phyloP scores from a whole-genome alignment of 352 stramenopile genomes.

The Phytophthora sojae region DNA sequence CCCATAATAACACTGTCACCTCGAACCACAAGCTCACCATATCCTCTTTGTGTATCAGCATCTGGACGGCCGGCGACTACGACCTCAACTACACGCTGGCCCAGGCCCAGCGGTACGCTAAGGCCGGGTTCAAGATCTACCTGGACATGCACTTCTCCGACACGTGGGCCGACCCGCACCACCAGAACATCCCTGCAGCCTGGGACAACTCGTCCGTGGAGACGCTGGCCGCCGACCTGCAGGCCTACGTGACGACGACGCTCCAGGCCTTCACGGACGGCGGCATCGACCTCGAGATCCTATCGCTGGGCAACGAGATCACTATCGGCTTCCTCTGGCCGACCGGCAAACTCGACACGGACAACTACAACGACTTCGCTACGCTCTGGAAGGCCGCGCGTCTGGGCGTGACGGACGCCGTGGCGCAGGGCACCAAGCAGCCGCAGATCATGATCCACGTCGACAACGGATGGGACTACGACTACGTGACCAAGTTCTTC shows the following conservation, averaged over 20 bases:
- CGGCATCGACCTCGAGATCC: constrained; percentile 37
- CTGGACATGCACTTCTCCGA: constrained; percentile 49
- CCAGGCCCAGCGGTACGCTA: constrained; percentile 35
- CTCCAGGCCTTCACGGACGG: constrained; percentile 39
- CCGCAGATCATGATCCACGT: constrained; percentile 50
- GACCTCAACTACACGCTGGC: constrained; percentile 30
- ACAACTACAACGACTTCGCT: constrained; percentile 41
- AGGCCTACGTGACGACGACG: constrained; percentile 42
- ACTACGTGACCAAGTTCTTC: constrained; percentile 42
- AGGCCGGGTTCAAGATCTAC: constrained; percentile 41
- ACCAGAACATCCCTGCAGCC: constrained; percentile 30
- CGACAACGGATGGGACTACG: constrained; percentile 47
- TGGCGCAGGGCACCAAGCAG: constrained; percentile 30
- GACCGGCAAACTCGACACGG: constrained; percentile 28
- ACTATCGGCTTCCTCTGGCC: constrained; percentile 43
- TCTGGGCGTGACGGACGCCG: constrained; percentile 38
- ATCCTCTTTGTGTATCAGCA: constrained; percentile 8
- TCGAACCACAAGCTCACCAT: neutral
- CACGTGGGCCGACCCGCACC: constrained; percentile 35
- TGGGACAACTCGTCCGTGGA: constrained; percentile 34
- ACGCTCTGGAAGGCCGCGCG: constrained; percentile 41
- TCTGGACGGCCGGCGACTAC: constrained; percentile 44
- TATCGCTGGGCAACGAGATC: constrained; percentile 48
- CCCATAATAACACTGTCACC: neutral
- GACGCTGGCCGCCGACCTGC: constrained; percentile 23